A percentile compares a stretch with the other conserved stretches of the same genome.
Conservation (phyloP, 164 flowering plant species). For the Chimonanthus praecox region DNA sequence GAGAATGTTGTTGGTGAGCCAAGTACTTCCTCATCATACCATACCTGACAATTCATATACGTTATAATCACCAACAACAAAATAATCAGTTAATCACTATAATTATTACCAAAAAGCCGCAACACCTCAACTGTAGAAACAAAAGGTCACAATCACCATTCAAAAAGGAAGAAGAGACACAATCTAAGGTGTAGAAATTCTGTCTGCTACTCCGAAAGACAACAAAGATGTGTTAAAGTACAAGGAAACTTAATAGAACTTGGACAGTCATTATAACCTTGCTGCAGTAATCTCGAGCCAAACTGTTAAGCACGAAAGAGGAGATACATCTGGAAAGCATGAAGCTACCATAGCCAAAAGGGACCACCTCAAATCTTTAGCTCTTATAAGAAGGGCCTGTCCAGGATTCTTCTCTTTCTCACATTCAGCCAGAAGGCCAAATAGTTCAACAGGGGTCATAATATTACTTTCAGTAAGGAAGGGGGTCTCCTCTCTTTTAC, state of each 20-base stretch:
- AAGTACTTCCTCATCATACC: no score
- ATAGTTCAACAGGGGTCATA: slow-evolving; percentile 68
- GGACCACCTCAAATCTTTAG: slow-evolving; percentile 91
- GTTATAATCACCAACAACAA: no score
- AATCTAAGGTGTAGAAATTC: neutral
- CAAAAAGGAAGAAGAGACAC: no score
- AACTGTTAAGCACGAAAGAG: slow-evolving; percentile 79
- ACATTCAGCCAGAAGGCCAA: slow-evolving; percentile 79
- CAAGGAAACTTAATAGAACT: neutral
- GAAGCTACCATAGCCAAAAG: slow-evolving; percentile 88
- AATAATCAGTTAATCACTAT: no score
- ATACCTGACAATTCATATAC: no score
- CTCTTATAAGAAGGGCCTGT: slow-evolving; percentile 66
- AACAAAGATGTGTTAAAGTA: neutral
- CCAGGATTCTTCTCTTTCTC: slow-evolving; percentile 86
- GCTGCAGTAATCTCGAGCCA: slow-evolving; percentile 99
- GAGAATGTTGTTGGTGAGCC: no score
- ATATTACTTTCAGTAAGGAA: slow-evolving; percentile 28
- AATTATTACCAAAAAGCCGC: neutral
- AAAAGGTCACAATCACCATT: neutral
- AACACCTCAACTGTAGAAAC: neutral
- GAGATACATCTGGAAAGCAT: slow-evolving; percentile 87
- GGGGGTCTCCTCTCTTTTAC: slow-evolving; percentile 28
- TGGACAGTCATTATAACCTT: slow-evolving; percentile 37
- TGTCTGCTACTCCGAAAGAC: neutral